Conservation (phyloP, 331 rosid genomes). For the Stylosanthes scabra region DNA sequence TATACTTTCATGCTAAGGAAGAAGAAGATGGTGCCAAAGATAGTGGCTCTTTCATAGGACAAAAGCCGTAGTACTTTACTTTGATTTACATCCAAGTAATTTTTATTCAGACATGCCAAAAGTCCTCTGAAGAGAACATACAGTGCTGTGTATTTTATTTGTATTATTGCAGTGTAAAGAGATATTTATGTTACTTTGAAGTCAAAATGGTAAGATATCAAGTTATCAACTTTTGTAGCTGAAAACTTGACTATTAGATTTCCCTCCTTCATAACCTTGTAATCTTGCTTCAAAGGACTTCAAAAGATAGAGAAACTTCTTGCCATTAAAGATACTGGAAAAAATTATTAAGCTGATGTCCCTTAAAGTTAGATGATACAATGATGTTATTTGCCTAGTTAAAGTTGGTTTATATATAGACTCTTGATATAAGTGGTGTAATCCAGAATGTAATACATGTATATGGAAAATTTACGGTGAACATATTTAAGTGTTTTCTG, state of each 20-base stretch:
- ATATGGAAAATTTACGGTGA: too few relatives aligned
- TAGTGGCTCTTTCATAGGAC: neutral
- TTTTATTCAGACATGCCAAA: neutral
- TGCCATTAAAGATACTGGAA: neutral
- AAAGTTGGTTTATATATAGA: too few relatives aligned
- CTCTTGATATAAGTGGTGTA: too few relatives aligned
- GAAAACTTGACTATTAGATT: slow-evolving; percentile 4
- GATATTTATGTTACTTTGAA: slow-evolving; percentile 18
- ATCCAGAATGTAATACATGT: too few relatives aligned
- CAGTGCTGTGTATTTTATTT: neutral
- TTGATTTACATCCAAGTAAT: slow-evolving; percentile 18
- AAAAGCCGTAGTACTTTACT: slow-evolving; percentile 10
- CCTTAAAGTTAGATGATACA: too few relatives aligned
- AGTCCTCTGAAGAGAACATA: neutral
- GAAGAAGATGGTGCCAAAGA: neutral
- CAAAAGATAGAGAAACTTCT: slow-evolving; percentile 5
- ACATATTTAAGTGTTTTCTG: too few relatives aligned
- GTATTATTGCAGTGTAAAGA: neutral
- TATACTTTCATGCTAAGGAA: slow-evolving; percentile 20
- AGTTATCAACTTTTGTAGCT: slow-evolving; percentile 9
- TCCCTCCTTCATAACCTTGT: slow-evolving; percentile 16
- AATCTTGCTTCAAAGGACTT: slow-evolving; percentile 36
- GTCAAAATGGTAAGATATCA: neutral
- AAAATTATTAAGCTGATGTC: too few relatives aligned
- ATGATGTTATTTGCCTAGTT: too few relatives aligned